Conservation (phyloP, 495 filamentous ascomycete species). For the Daldinia bambusicola region DNA sequence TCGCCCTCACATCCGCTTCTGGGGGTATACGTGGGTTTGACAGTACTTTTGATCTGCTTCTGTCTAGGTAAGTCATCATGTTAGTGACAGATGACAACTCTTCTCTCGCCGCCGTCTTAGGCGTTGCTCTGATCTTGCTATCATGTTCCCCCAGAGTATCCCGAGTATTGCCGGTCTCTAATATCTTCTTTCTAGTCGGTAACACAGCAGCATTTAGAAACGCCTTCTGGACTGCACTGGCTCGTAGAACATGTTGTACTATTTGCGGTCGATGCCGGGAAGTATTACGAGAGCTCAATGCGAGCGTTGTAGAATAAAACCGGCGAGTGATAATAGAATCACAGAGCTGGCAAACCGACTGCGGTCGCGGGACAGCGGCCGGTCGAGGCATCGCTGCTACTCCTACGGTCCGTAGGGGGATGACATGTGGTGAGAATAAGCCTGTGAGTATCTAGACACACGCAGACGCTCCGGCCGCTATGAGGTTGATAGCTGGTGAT, state of each 20-base stretch:
- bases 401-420: background rate
- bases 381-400: slow-evolving; percentile 36
- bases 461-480: background rate
- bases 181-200: slow-evolving; percentile 21
- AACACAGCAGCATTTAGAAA: slow-evolving; percentile 24
- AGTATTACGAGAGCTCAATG: slow-evolving; percentile 21
- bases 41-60: slow-evolving; percentile 26
- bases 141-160: slow-evolving; percentile 6
- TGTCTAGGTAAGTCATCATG: slow-evolving; percentile 36
- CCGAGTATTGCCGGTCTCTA: slow-evolving; percentile 9
- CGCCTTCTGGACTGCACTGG: slow-evolving; percentile 12
- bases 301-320: slow-evolving; percentile 24
- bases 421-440: background rate
- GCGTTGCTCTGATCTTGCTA: slow-evolving; percentile 10
- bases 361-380: slow-evolving; percentile 26
- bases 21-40: slow-evolving; percentile 30
- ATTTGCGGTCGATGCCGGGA: slow-evolving; percentile 13
- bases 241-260: background rate
- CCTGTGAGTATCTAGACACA: background rate
- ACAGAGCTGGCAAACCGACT: slow-evolving; percentile 45
- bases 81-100: slow-evolving; percentile 30
- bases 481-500: background rate
- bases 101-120: slow-evolving; percentile 14
- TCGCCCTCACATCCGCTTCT: slow-evolving; percentile 33
- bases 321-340: slow-evolving; percentile 39